A percentile compares a stretch with the other conserved stretches of the same genome.
Evolutionary conservation across 352 stramenopile genomes (phyloP).

Genomic region (Phytophthora pluvialis): DNA sequence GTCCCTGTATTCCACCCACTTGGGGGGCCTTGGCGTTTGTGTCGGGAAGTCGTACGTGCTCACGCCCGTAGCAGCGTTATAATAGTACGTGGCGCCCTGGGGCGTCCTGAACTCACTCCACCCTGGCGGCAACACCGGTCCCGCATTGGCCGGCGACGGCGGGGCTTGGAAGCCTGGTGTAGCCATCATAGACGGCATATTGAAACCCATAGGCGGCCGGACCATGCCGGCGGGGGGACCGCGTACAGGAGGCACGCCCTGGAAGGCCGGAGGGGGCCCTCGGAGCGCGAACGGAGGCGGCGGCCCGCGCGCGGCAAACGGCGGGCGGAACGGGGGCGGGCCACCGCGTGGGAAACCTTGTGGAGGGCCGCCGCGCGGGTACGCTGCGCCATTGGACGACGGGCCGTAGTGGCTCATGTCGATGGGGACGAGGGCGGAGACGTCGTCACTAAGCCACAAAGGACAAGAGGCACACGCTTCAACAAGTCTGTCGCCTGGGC

Average conservation of each 20-base stretch:
- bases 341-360: slow-evolving; percentile 30
- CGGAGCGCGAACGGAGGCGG: slow-evolving; percentile 35
- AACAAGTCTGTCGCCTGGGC: slow-evolving; percentile 23
- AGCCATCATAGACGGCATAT: slow-evolving; percentile 24
- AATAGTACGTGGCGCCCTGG: slow-evolving; percentile 66
- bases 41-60: slow-evolving; percentile 65
- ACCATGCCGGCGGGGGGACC: slow-evolving; percentile 32
- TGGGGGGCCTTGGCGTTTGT: slow-evolving; percentile 8
- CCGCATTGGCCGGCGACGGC: slow-evolving; percentile 15
- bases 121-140: slow-evolving; percentile 42
- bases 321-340: slow-evolving; percentile 34
- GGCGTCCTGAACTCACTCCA: slow-evolving; percentile 71
- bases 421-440: not conserved
- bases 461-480: slow-evolving; percentile 23
- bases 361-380: slow-evolving; percentile 29
- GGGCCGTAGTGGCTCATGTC: slow-evolving; percentile 51
- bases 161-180: slow-evolving; percentile 27
- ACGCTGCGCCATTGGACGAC: slow-evolving; percentile 27
- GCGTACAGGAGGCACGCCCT: slow-evolving; percentile 12
- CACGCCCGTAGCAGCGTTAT: slow-evolving; percentile 61
- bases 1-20: slow-evolving; percentile 86
- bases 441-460: slow-evolving; percentile 20
- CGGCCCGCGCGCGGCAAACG: slow-evolving; percentile 28
- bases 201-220: slow-evolving; percentile 27
- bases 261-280: slow-evolving; percentile 30